phyloP scores from a whole-genome alignment of 352 stramenopile genomes.

The Phytophthora hibernalis region DNA sequence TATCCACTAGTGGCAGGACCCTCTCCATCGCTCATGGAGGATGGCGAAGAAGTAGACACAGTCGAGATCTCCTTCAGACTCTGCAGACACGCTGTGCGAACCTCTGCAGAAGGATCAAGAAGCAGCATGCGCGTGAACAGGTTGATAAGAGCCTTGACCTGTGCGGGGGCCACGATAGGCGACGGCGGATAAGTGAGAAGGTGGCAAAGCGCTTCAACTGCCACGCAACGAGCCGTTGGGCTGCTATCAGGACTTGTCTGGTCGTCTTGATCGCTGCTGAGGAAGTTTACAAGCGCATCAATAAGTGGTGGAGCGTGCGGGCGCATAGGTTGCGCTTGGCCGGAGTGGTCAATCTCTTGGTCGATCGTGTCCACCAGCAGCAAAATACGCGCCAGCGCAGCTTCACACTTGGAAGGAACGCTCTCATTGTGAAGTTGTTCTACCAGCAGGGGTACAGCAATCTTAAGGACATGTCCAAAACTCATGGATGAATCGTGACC shows the following conservation, averaged over 20 bases:
- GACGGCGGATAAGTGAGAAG: slow-evolving; percentile 84
- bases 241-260: slow-evolving; percentile 33
- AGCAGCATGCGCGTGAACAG: slow-evolving; percentile 81
- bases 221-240: slow-evolving; percentile 63
- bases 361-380: slow-evolving; percentile 86
- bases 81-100: slow-evolving; percentile 70
- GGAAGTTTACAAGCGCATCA: slow-evolving; percentile 62
- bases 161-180: slow-evolving; percentile 64
- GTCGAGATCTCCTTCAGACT: slow-evolving; percentile 82
- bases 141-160: slow-evolving; percentile 77
- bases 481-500: slow-evolving; percentile 70
- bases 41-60: slow-evolving; percentile 38
- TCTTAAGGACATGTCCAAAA: slow-evolving; percentile 78
- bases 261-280: slow-evolving; percentile 45
- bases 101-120: slow-evolving; percentile 62
- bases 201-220: slow-evolving; percentile 74
- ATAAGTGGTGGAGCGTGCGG: slow-evolving; percentile 68
- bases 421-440: slow-evolving; percentile 58
- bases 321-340: slow-evolving; percentile 73
- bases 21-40: slow-evolving; percentile 17
- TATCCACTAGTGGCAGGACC: slow-evolving; percentile 58
- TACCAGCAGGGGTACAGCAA: slow-evolving; percentile 66
- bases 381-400: slow-evolving; percentile 66
- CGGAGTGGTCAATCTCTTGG: slow-evolving; percentile 83
- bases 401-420: slow-evolving; percentile 70